These are phyloP conservation scores for Verticillium isaacii DNA, from an alignment of 2,329 filamentous ascomycete species.

Conservation along the genomic window DNA sequence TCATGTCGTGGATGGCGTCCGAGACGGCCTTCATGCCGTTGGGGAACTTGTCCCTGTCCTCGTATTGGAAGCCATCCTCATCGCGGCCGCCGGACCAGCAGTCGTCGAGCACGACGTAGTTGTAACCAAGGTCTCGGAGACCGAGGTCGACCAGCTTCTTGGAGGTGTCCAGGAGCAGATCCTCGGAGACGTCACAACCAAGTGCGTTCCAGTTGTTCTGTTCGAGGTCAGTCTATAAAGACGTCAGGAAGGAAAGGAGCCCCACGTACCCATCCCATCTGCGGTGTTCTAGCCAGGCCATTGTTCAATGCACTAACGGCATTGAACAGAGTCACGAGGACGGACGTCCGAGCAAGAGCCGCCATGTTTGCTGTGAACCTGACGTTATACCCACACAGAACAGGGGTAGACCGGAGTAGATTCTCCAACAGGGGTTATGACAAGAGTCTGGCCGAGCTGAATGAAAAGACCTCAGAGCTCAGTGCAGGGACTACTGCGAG, in stretches of 20 bases:
- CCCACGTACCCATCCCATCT: constrained; percentile 1
- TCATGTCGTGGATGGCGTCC: constrained; percentile 26
- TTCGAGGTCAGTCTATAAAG: not conserved
- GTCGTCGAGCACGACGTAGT: constrained; percentile 25
- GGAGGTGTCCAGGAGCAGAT: constrained; percentile 8
- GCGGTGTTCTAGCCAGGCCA: constrained; percentile 1
- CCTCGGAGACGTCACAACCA: not conserved
- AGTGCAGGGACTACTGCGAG: not conserved
- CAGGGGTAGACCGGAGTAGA: not conserved
- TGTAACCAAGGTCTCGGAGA: constrained; percentile 18
- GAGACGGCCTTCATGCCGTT: constrained; percentile 28
- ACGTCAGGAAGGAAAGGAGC: not conserved
- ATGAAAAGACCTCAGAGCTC: not conserved
- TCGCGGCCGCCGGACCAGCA: constrained; percentile 23
- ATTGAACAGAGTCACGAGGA: not conserved
- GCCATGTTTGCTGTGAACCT: not conserved
- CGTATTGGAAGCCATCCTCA: constrained; percentile 18
- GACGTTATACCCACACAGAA: not conserved
- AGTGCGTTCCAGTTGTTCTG: constrained; percentile 3
- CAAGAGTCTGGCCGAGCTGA: not conserved
- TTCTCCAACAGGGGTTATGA: not conserved
- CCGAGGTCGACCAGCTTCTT: constrained; percentile 13
- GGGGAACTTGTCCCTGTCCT: constrained; percentile 27
- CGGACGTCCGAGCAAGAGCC: not conserved
- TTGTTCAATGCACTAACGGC: not conserved